phyloP scores from a whole-genome alignment of 352 stramenopile species.

The Phytophthora ohioensis region DNA sequence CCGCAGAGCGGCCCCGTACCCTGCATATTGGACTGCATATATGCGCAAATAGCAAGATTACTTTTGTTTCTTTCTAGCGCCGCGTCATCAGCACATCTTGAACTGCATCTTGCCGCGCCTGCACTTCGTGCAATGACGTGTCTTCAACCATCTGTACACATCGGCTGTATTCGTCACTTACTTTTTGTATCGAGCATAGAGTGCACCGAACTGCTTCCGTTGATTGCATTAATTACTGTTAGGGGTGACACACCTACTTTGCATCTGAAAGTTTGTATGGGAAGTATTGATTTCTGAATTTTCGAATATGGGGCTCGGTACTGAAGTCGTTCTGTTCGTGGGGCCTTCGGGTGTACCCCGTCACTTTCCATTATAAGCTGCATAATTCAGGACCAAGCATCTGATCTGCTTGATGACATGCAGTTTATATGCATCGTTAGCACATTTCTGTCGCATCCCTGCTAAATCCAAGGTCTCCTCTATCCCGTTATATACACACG shows the following conservation, averaged over 20 bases:
- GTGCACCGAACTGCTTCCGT: neutral
- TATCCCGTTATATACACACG: no score
- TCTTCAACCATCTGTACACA: no score
- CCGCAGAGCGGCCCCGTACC: neutral
- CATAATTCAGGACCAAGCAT: no score
- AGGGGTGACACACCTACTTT: neutral
- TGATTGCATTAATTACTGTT: neutral
- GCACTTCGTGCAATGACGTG: no score
- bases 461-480: no score
- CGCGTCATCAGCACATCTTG: neutral
- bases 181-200: neutral
- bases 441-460: no score
- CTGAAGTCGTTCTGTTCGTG: neutral
- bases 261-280: neutral
- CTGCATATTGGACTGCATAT: conserved; percentile 11
- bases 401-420: no score
- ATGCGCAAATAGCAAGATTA: neutral
- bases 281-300: conserved; percentile 1
- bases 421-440: no score
- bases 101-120: neutral
- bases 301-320: neutral
- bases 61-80: neutral
- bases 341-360: neutral
- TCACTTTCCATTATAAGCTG: neutral
- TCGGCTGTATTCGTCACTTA: neutral